Evolutionary conservation across 345 rosid genomes (phyloP).

Genomic region (Camelina hispida): DNA sequence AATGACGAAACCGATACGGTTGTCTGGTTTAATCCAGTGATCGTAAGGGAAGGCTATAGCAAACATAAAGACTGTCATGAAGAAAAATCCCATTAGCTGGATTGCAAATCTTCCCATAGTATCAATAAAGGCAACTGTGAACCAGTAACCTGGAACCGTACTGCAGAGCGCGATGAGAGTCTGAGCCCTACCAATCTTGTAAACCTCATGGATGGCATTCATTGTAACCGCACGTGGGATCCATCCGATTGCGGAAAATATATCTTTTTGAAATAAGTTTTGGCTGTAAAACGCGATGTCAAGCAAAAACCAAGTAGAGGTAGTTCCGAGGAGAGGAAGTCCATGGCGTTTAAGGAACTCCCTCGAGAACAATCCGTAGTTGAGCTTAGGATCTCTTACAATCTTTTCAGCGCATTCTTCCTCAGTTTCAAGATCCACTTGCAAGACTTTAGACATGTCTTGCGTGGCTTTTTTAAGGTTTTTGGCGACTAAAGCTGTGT

Average conservation of each 20-base stretch:
- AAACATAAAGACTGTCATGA: constrained; percentile 63
- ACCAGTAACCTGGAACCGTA: constrained; percentile 63
- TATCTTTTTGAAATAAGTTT: constrained; percentile 60
- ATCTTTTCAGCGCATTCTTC: constrained; percentile 39
- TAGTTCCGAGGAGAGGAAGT: constrained; percentile 54
- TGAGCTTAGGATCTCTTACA: constrained; percentile 13
- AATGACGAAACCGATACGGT: constrained; percentile 52
- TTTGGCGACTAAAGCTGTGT: constrained; percentile 56
- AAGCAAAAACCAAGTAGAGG: constrained; percentile 57
- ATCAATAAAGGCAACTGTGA: constrained; percentile 58
- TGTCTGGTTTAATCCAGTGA: constrained; percentile 53
- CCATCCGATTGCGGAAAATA: constrained; percentile 59
- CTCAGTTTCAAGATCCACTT: constrained; percentile 49
- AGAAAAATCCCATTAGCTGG: constrained; percentile 63
- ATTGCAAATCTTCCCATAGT: constrained; percentile 53
- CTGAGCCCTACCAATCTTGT: constrained; percentile 55
- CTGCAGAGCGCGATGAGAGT: constrained; percentile 59
- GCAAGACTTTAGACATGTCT: constrained; percentile 61
- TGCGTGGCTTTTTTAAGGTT: constrained; percentile 52
- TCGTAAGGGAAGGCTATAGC: constrained; percentile 59
- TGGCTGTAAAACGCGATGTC: constrained; percentile 62
- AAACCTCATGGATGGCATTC: constrained; percentile 59
- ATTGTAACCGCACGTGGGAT: constrained; percentile 51
- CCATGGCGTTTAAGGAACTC: constrained; percentile 54
- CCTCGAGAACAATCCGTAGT: constrained; percentile 54